Evolutionary conservation across 2,329 filamentous ascomycete genomes (phyloP).

Genomic region (Aspergillus pseudoviridinutans): DNA sequence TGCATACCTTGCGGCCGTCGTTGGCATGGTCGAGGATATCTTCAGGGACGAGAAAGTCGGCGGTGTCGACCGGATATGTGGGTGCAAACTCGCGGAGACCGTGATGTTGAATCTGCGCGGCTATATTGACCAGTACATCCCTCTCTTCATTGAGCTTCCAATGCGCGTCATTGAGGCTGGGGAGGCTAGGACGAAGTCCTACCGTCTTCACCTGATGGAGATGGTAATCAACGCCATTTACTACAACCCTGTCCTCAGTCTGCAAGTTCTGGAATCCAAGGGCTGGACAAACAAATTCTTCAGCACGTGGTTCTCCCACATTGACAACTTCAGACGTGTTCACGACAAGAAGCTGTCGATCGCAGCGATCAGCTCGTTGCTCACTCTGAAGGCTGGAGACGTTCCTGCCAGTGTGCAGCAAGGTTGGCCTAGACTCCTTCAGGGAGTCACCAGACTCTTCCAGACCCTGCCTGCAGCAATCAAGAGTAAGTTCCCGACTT

Average conservation of each 20-base stretch:
- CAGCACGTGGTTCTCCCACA: constrained; percentile 95
- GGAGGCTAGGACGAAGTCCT: constrained; percentile 84
- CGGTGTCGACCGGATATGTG: constrained; percentile 91
- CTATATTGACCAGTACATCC: constrained; percentile 81
- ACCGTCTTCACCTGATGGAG: constrained; percentile 95
- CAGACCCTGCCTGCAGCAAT: constrained; percentile 82
- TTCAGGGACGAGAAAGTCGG: constrained; percentile 90
- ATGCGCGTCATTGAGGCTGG: constrained; percentile 73
- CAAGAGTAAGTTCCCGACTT: constrained; percentile 59
- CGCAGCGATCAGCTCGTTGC: constrained; percentile 80
- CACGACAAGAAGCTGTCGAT: constrained; percentile 99
- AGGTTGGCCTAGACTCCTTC: constrained; percentile 88
- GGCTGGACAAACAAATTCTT: constrained; percentile 99
- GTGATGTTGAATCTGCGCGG: constrained; percentile 94
- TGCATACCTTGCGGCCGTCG: constrained; percentile 80
- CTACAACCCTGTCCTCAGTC: constrained; percentile 83
- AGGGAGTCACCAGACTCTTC: constrained; percentile 86
- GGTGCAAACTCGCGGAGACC: constrained; percentile 94
- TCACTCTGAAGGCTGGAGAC: constrained; percentile 73
- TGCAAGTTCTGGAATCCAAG: constrained; percentile 84
- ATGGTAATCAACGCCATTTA: constrained; percentile 98
- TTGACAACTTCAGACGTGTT: constrained; percentile 86
- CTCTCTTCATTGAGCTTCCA: constrained; percentile 82
- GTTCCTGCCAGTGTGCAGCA: constrained; percentile 90
- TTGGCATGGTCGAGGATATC: constrained; percentile 92